These are phyloP conservation scores for Verticillium isaacii DNA, from an alignment of 2,329 filamentous ascomycete genomes.

Conservation along the genomic window DNA sequence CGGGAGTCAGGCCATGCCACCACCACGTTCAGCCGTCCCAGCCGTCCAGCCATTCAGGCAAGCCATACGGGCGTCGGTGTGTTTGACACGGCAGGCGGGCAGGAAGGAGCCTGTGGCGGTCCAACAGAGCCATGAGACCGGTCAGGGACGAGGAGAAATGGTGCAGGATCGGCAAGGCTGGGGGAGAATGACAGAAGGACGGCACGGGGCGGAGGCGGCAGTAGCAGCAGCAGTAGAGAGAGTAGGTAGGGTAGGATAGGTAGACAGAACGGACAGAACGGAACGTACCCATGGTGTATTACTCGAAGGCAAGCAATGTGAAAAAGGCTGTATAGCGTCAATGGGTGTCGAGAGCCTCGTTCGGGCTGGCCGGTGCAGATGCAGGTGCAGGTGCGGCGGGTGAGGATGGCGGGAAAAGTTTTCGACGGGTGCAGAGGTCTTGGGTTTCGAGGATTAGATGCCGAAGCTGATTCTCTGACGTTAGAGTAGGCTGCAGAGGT, in stretches of 20 bases:
- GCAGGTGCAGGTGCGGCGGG: neutral
- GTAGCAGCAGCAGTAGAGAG: conserved; percentile 8
- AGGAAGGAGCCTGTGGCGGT: neutral
- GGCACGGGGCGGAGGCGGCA: conserved; percentile 12
- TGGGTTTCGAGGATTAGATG: neutral
- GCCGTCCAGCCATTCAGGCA: neutral
- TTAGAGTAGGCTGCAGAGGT: neutral
- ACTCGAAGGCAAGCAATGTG: neutral
- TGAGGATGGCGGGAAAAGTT: neutral
- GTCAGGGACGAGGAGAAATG: conserved; percentile 15
- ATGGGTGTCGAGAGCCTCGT: neutral
- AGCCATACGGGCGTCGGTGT: neutral
- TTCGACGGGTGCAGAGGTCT: neutral
- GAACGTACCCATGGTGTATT: neutral
- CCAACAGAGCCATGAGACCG: conserved; percentile 5
- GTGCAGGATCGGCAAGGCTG: conserved; percentile 16
- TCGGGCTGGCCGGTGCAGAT: neutral
- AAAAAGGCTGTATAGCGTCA: neutral
- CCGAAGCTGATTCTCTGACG: neutral
- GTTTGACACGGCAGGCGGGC: neutral
- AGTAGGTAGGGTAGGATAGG: neutral
- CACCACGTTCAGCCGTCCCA: neutral
- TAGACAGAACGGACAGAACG: neutral
- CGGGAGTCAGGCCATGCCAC: neutral
- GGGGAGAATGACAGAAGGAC: conserved; percentile 1